phyloP scores from a whole-genome alignment of 345 rosid species.

The Lumnitzera racemosa region DNA sequence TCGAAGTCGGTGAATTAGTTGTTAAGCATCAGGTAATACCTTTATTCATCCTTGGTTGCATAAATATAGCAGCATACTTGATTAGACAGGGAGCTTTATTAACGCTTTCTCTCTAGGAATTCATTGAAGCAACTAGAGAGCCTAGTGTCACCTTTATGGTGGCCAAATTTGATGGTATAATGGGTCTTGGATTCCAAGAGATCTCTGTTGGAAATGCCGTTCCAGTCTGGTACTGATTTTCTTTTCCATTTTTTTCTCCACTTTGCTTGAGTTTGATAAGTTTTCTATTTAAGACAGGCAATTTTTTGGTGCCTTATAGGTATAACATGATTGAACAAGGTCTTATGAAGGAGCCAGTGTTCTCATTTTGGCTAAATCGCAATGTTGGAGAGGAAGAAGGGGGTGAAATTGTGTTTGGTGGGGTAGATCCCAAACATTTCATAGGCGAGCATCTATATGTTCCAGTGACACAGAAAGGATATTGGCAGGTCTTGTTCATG shows the following conservation, averaged over 20 bases:
- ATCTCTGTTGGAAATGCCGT: conserved; percentile 71
- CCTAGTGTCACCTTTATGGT: conserved; percentile 79
- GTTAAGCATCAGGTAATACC: conserved; percentile 47
- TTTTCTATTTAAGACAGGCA: neutral
- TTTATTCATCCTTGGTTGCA: neutral
- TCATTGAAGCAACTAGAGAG: conserved; percentile 90
- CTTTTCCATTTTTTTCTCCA: neutral
- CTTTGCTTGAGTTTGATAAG: neutral
- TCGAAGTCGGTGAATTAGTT: conserved; percentile 54
- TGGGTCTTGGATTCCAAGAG: conserved; percentile 95
- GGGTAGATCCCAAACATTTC: conserved; percentile 64
- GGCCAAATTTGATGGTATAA: conserved; percentile 88
- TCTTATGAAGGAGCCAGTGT: conserved; percentile 65
- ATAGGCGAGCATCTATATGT: conserved; percentile 86
- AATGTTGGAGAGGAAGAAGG: conserved; percentile 62
- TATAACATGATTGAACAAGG: conserved; percentile 79
- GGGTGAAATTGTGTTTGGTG: conserved; percentile 91
- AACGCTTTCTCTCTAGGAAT: conserved; percentile 37
- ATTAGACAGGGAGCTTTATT: neutral
- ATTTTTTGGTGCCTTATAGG: conserved; percentile 31
- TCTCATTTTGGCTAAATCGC: conserved; percentile 94
- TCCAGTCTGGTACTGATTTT: conserved; percentile 59
- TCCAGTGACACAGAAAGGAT: conserved; percentile 83
- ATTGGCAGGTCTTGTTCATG: conserved; percentile 66
- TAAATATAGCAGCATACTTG: neutral